Base-by-base conservation (phyloP, 495 filamentous ascomycete species). In the Aspergillus cavernicola region DNA sequence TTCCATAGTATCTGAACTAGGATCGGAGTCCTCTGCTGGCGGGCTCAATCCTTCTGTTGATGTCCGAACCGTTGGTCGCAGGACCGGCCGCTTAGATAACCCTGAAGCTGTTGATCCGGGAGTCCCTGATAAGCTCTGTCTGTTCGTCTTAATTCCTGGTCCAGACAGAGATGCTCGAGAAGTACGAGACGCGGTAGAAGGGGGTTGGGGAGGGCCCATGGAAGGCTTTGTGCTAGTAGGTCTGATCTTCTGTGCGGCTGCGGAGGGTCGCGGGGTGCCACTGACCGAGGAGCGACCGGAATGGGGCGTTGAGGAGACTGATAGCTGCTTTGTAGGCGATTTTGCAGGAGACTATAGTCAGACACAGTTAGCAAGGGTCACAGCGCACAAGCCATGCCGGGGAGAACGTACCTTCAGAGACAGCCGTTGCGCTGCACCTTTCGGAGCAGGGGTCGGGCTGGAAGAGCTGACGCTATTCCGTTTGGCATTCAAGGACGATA, bases 311-410 rank as follows among this genome's bases (percentile, higher is more conserved):
- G 85, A 84, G 13, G 83, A 71, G 2, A 76, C 61, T 2, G 80
- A 74, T 9, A 89, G 67, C 55, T 89, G 87, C 64, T 95, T 92
- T 9, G 87, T 90, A 7, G 89, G 88, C 4, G 86, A 89, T 61
- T 88, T 90, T 0, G 80, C 84, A 5, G 89, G 88, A 24, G 87
- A 89, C 86, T 90, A 57, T 31, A 32, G 46, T 23, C 10, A n/a
- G 26, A 52, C 33, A 53, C 11, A 39, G 5, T 47, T 28, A 58
- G 61, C 48, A 38, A 52, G 7, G 55, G 43, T 16, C 36, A 47
- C 18, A 16, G 6, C 10, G 31, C 15, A 26, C 41, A 18, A 15
- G 26, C 32, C 3, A 29, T 40, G 28, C 33, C 10, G 35, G n/a
- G 22, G n/a, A 28, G 12, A 19, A 70, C 80, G 59, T 73, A 88